Evolutionary conservation across 805 yeast species (phyloP).

Genomic region (Blastobotrys attinorum): DNA sequence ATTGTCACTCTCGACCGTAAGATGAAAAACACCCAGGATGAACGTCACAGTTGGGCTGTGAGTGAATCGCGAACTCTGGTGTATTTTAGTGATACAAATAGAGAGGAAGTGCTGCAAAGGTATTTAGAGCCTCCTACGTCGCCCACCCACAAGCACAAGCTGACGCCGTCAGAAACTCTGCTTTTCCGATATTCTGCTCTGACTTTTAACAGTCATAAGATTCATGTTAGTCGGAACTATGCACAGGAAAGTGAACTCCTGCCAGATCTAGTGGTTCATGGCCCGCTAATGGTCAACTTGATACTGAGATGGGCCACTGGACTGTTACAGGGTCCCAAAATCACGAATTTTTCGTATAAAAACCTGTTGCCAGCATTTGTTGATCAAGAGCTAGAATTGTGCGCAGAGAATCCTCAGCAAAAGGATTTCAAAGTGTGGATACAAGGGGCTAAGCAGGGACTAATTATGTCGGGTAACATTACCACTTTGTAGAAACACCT

Average conservation of each 20-base stretch:
- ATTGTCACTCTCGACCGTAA: constrained; percentile 51
- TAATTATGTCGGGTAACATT: constrained; percentile 21
- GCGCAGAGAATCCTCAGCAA: constrained; percentile 13
- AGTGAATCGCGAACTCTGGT: constrained; percentile 53
- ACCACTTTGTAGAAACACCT: no score
- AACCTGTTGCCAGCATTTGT: constrained; percentile 45
- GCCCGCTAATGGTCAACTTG: constrained; percentile 66
- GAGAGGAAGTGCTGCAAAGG: no score
- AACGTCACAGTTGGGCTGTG: constrained; percentile 22
- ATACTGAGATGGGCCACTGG: constrained; percentile 43
- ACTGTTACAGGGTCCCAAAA: constrained; percentile 14
- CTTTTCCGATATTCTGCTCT: constrained; percentile 63
- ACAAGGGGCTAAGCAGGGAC: constrained; percentile 16
- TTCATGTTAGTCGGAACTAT: constrained; percentile 63
- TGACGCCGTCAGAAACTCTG: constrained; percentile 36
- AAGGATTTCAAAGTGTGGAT: constrained; percentile 29
- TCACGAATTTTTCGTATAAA: constrained; percentile 38
- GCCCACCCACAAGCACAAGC: no score
- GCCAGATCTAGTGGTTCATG: constrained; percentile 61
- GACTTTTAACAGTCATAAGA: constrained; percentile 75
- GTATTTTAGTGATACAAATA: constrained; percentile 32
- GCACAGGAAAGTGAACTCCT: constrained; percentile 49
- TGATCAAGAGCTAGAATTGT: constrained; percentile 26
- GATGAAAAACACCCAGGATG: constrained; percentile 27
- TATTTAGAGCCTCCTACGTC: no score